Evolutionary conservation across 106 monocot genomes (phyloP).

Genomic region (Allium fistulosum): DNA sequence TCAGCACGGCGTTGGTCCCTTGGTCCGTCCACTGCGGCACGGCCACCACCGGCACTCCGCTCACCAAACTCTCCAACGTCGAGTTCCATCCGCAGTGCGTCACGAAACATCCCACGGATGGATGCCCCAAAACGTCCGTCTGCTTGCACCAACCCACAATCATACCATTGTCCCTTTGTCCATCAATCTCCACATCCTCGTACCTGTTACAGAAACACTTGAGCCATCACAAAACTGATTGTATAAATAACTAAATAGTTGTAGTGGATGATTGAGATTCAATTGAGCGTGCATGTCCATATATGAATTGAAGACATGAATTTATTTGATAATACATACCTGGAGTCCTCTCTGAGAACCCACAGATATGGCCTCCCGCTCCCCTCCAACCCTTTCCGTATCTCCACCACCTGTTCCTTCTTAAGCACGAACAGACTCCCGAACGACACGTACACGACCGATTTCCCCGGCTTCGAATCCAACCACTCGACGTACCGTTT

Average conservation of each 20-base stretch:
- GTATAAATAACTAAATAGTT: too few species aligned
- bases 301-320: too few species aligned
- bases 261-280: too few species aligned
- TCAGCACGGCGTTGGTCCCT: conserved; percentile 2
- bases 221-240: too few species aligned
- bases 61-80: background rate
- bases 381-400: background rate
- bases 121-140: conserved; percentile 2
- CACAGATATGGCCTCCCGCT: conserved; percentile 33
- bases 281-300: too few species aligned
- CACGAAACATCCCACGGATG: conserved; percentile 17
- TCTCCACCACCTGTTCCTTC: background rate
- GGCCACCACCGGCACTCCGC: conserved; percentile 4
- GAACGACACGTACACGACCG: background rate
- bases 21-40: conserved; percentile 12
- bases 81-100: conserved; percentile 15
- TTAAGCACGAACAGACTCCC: background rate
- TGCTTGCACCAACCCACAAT: conserved; percentile 15
- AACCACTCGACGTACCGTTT: background rate
- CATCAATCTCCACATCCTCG: background rate
- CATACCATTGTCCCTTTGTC: background rate
- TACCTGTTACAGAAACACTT: background rate
- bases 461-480: background rate
- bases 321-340: background rate
- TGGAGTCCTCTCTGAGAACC: conserved; percentile 25